Conservation (phyloP, 139 green algal species). For the Astrephomene gubernaculifera region DNA sequence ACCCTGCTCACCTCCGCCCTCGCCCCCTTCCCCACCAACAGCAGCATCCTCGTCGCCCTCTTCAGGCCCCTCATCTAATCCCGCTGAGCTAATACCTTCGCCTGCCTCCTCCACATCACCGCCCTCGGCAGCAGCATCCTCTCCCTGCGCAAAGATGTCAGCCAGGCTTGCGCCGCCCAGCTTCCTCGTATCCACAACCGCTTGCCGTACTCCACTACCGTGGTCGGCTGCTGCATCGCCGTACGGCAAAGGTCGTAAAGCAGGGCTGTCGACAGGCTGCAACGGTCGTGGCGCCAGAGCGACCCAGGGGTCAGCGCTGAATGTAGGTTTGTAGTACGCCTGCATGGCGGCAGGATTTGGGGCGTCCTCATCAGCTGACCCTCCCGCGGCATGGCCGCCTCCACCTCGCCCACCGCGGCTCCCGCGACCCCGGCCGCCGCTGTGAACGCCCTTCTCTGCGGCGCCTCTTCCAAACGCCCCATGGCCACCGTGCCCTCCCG, state of each 20-base stretch:
- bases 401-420: neutral
- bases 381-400: neutral
- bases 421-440: slow-evolving; percentile 18
- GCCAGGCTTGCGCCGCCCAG: slow-evolving; percentile 29
- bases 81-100: neutral
- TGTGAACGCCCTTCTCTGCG: neutral
- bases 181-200: neutral
- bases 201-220: neutral
- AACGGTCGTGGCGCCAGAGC: neutral
- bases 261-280: neutral
- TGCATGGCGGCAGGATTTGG: slow-evolving; percentile 9
- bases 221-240: no score
- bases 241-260: no score
- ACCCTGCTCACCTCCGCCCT: neutral
- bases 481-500: no score
- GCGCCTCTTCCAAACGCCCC: no score
- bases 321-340: slow-evolving; percentile 51
- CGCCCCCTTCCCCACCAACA: neutral
- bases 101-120: neutral
- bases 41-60: neutral
- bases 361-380: slow-evolving; percentile 5
- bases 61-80: neutral
- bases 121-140: neutral
- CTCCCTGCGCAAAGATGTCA: slow-evolving; percentile 16
- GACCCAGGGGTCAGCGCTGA: slow-evolving; percentile 51